phyloP scores from a whole-genome alignment of 2,329 filamentous ascomycete species.

The Akanthomyces muscarius region DNA sequence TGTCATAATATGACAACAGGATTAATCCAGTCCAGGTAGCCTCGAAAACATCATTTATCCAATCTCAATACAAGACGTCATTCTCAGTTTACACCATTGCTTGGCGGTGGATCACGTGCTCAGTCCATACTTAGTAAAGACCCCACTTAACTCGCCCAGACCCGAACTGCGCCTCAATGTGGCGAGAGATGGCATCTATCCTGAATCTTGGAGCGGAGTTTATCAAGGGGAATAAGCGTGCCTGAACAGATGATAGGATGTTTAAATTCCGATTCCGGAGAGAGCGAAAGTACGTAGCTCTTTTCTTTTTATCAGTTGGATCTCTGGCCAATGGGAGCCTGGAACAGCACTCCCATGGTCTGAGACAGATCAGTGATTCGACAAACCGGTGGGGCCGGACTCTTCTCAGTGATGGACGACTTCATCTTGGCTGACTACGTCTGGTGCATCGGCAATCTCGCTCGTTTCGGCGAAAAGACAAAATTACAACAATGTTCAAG shows the following conservation, averaged over 20 bases:
- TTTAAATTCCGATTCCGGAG: neutral
- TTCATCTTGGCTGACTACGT: no score
- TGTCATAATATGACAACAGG: no score
- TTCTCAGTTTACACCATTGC: neutral
- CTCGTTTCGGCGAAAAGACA: no score
- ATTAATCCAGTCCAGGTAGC: no score
- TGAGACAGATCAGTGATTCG: neutral
- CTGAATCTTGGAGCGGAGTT: neutral
- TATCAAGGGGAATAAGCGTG: neutral
- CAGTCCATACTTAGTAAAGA: neutral
- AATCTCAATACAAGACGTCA: conserved; percentile 10
- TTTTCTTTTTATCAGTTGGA: neutral
- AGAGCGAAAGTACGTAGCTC: neutral
- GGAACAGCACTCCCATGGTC: neutral
- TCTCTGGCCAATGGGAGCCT: neutral
- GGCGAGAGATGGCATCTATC: neutral
- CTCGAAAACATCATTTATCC: neutral
- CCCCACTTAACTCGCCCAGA: neutral
- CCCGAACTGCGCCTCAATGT: conserved; percentile 7
- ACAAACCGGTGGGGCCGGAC: neutral
- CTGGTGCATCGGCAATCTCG: neutral
- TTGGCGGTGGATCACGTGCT: conserved; percentile 17
- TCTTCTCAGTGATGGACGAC: neutral
- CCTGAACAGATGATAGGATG: neutral
- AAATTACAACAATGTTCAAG: no score